Conservation (phyloP, 352 stramenopile genomes). For the Elongisporangium prolatum region DNA sequence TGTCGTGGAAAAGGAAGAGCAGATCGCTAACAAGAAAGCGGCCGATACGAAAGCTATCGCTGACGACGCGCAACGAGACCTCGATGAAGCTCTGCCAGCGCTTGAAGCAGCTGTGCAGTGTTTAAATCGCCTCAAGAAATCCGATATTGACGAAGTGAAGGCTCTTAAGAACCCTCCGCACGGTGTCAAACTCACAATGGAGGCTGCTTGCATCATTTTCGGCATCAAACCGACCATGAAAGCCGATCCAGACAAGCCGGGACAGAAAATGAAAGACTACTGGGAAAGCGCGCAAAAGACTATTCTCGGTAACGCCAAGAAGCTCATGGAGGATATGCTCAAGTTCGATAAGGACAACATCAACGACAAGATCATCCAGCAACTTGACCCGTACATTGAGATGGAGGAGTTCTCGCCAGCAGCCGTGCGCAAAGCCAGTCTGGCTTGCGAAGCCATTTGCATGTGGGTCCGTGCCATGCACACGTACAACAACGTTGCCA, state of each 20-base stretch:
- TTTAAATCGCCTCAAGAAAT: slow-evolving; percentile 90
- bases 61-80: slow-evolving; percentile 88
- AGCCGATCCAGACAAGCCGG: slow-evolving; percentile 84
- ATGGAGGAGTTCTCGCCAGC: slow-evolving; percentile 90
- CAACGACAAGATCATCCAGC: slow-evolving; percentile 79
- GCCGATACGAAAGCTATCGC: slow-evolving; percentile 91
- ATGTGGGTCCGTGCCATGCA: slow-evolving; percentile 88
- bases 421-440: slow-evolving; percentile 86
- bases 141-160: slow-evolving; percentile 93
- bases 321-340: slow-evolving; percentile 88
- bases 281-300: slow-evolving; percentile 88
- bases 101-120: slow-evolving; percentile 90
- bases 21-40: slow-evolving; percentile 89
- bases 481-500: slow-evolving; percentile 83
- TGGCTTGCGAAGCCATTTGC: slow-evolving; percentile 91
- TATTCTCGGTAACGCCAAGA: slow-evolving; percentile 83
- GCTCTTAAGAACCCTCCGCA: slow-evolving; percentile 85
- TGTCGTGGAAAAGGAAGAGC: slow-evolving; percentile 89
- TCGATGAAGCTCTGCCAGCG: slow-evolving; percentile 90
- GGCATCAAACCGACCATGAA: slow-evolving; percentile 90
- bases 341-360: slow-evolving; percentile 91
- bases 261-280: slow-evolving; percentile 90
- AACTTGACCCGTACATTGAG: slow-evolving; percentile 88
- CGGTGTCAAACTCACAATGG: slow-evolving; percentile 87
- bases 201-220: slow-evolving; percentile 93